Percentiles rank a stretch among this genome's conserved stretches.
Evolutionary conservation across 2,329 filamentous ascomycete species (phyloP).

Genomic region (Grosmannia penicillata): DNA sequence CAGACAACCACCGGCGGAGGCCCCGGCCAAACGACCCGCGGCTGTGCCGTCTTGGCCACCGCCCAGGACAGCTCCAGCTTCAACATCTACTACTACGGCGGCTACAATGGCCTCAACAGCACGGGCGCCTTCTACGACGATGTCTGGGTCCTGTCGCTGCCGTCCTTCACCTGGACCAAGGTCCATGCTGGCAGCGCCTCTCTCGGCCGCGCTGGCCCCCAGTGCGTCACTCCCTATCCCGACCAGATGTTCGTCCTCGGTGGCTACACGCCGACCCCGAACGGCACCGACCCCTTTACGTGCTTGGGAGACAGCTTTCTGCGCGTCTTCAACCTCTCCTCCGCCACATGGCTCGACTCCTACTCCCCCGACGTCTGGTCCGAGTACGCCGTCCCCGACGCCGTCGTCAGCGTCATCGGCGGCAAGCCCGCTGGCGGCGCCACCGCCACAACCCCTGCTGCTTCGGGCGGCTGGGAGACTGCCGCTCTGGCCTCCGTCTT

Average conservation of each 20-base stretch:
- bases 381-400: constrained; percentile 54
- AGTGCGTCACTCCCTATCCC: constrained; percentile 61
- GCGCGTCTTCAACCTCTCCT: constrained; percentile 59
- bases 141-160: constrained; percentile 69
- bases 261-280: constrained; percentile 33
- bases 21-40: constrained; percentile 41
- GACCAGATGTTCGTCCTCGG: constrained; percentile 70
- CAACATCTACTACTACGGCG: constrained; percentile 77
- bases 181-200: constrained; percentile 26
- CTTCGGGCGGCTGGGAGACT: constrained; percentile 36
- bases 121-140: constrained; percentile 38
- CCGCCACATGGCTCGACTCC: constrained; percentile 50
- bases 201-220: constrained; percentile 55
- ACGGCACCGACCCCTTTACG: too few species aligned
- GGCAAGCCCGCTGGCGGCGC: constrained; percentile 52
- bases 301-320: constrained; percentile 41
- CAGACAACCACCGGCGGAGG: constrained; percentile 53
- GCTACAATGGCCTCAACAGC: constrained; percentile 42
- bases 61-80: constrained; percentile 59
- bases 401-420: constrained; percentile 51
- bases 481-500: constrained; percentile 37
- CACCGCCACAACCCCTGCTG: constrained; percentile 49
- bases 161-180: constrained; percentile 65
- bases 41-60: constrained; percentile 61
- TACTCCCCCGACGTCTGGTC: constrained; percentile 52